Evolutionary conservation across 495 filamentous ascomycete species (phyloP).

Genomic region (Aspergillus saccharolyticus): DNA sequence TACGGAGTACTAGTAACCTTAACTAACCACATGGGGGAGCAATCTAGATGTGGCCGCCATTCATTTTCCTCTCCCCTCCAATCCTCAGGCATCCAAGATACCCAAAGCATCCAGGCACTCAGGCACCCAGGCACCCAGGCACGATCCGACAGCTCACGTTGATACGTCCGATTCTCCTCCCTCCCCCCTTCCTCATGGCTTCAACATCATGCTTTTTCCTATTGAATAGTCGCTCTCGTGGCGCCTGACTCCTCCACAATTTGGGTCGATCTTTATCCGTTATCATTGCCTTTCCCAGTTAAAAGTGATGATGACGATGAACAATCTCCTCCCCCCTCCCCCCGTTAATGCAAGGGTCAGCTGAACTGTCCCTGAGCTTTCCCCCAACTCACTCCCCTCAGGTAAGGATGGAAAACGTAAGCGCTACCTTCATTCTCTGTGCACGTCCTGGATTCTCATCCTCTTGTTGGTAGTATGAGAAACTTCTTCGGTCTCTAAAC

Average conservation of each 20-base stretch:
- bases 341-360: slow-evolving; percentile 16
- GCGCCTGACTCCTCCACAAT: neutral
- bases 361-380: neutral
- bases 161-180: slow-evolving; percentile 25
- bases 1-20: too few species aligned
- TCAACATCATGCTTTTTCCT: neutral
- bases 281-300: slow-evolving; percentile 6
- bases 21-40: neutral
- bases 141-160: slow-evolving; percentile 28
- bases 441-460: slow-evolving; percentile 6
- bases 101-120: neutral
- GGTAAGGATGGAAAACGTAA: slow-evolving; percentile 20
- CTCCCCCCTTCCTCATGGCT: neutral
- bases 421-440: slow-evolving; percentile 5
- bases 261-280: neutral
- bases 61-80: neutral
- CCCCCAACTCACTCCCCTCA: slow-evolving; percentile 7
- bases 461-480: neutral
- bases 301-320: slow-evolving; percentile 9
- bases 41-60: slow-evolving; percentile 8
- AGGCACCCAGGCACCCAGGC: slow-evolving; percentile 15
- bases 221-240: slow-evolving; percentile 1
- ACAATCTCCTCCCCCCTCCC: too few species aligned
- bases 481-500: neutral
- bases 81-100: neutral